phyloP scores from a whole-genome alignment of 441 rosid species.

The Arabidopsis hybrid region DNA sequence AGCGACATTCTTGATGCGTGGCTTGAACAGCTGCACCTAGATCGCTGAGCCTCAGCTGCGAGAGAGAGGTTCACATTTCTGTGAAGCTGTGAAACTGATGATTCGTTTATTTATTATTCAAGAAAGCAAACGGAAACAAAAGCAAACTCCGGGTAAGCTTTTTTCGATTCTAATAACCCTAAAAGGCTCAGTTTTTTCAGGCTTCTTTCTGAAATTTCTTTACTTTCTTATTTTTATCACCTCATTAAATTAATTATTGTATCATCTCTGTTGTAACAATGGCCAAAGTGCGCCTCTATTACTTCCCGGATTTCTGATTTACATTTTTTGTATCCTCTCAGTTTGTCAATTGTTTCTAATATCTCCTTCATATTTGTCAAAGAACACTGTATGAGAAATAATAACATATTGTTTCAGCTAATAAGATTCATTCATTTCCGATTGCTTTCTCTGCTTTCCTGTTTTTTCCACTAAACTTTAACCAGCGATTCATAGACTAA shows the following conservation, averaged over 20 bases:
- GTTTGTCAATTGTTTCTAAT: constrained; percentile 39
- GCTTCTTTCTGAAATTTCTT: constrained; percentile 37
- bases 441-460: not conserved
- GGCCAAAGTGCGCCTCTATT: constrained; percentile 37
- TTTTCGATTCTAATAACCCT: constrained; percentile 38
- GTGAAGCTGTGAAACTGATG: constrained; percentile 47
- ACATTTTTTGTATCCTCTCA: constrained; percentile 23
- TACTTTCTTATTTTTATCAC: constrained; percentile 14
- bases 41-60: constrained; percentile 72
- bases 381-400: constrained; percentile 41
- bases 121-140: constrained; percentile 26
- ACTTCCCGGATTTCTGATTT: constrained; percentile 23
- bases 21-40: constrained; percentile 80
- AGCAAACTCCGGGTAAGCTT: constrained; percentile 38
- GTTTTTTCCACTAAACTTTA: not conserved
- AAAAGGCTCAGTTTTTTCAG: constrained; percentile 42
- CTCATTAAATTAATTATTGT: constrained; percentile 43
- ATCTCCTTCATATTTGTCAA: constrained; percentile 33
- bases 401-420: constrained; percentile 30
- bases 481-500: not conserved
- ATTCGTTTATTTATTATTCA: constrained; percentile 47
- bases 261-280: constrained; percentile 37
- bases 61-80: constrained; percentile 52
- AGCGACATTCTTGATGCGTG: constrained; percentile 66
- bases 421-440: constrained; percentile 8